Percentiles rank a stretch among this genome's conserved stretches.
Evolutionary conservation across 2,329 filamentous ascomycete genomes (phyloP).

Genomic region (Zarea fungicola): DNA sequence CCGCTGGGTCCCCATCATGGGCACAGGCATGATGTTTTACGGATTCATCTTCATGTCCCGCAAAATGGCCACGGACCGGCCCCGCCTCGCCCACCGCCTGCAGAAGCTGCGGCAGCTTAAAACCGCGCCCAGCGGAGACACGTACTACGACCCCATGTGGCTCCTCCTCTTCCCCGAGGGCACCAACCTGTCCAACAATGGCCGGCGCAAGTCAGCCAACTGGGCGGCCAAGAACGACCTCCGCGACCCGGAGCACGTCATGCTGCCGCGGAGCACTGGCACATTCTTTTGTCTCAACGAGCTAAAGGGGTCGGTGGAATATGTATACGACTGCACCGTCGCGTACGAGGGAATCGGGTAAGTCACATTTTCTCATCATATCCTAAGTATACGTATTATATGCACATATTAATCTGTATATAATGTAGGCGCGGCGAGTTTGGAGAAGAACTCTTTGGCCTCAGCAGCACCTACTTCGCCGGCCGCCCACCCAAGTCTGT

Average conservation of each 20-base stretch:
- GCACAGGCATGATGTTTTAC: constrained; percentile 77
- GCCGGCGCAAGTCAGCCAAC: constrained; percentile 61
- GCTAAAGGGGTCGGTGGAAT: constrained; percentile 68
- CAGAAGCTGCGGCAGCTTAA: constrained; percentile 59
- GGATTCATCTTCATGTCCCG: constrained; percentile 90
- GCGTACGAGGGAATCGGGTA: constrained; percentile 92
- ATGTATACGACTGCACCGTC: constrained; percentile 89
- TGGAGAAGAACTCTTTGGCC: constrained; percentile 85
- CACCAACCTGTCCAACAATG: constrained; percentile 71
- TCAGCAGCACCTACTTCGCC: constrained; percentile 82
- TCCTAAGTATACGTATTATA: not conserved
- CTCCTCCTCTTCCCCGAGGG: constrained; percentile 83
- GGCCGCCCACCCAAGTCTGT: constrained; percentile 89
- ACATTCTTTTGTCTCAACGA: constrained; percentile 75
- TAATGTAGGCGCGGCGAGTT: constrained; percentile 63
- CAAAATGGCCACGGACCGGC: constrained; percentile 77
- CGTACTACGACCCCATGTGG: constrained; percentile 78
- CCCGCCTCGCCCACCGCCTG: constrained; percentile 68
- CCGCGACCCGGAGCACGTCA: constrained; percentile 65
- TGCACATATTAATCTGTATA: not conserved
- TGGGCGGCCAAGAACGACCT: constrained; percentile 75
- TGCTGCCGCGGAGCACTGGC: constrained; percentile 76
- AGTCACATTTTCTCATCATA: constrained; percentile 35
- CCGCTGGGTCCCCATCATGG: constrained; percentile 73
- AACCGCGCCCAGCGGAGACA: constrained; percentile 46